These are phyloP conservation scores for Pichia kudriavzevii DNA, from an alignment of 1,139 yeast species.

Conservation along the genomic window DNA sequence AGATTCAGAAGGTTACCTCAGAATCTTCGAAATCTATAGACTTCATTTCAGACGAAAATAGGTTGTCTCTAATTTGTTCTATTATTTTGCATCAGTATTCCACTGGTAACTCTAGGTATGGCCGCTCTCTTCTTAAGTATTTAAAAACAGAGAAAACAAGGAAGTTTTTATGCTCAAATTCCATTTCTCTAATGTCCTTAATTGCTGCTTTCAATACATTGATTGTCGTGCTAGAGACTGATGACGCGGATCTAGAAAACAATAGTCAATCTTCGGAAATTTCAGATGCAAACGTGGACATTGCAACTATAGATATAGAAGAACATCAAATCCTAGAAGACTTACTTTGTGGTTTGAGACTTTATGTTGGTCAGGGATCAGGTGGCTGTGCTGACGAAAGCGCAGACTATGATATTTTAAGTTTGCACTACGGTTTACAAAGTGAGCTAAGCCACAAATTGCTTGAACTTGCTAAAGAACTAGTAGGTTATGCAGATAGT, in stretches of 20 bases:
- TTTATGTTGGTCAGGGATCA: conserved; percentile 15
- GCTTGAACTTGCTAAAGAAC: conserved; percentile 21
- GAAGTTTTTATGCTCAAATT: conserved; percentile 13
- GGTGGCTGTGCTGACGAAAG: conserved; percentile 11
- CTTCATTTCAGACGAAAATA: conserved; percentile 24
- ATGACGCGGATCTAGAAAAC: not conserved
- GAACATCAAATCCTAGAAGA: conserved; percentile 12
- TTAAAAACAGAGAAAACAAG: conserved; percentile 13
- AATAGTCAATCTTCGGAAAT: not conserved
- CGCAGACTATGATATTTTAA: conserved; percentile 18
- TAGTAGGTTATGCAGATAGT: conserved; percentile 21
- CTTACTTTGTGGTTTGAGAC: conserved; percentile 12
- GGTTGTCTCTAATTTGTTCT: conserved; percentile 24
- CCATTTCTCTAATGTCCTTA: conserved; percentile 23
- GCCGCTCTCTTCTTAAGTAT: conserved; percentile 20
- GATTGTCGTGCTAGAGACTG: conserved; percentile 16
- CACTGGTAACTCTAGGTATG: conserved; percentile 17
- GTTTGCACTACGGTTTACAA: conserved; percentile 22
- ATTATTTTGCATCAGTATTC: conserved; percentile 24
- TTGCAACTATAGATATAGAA: not conserved
- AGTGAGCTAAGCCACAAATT: conserved; percentile 25
- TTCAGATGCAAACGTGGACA: not conserved
- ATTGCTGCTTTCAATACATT: conserved; percentile 23
- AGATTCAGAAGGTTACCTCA: conserved; percentile 12
- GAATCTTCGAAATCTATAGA: conserved; percentile 10